A percentile compares a stretch with the other conserved stretches of the same genome.
Conservation (phyloP, 129 eudicot genomes). For the Arctium lappa region DNA sequence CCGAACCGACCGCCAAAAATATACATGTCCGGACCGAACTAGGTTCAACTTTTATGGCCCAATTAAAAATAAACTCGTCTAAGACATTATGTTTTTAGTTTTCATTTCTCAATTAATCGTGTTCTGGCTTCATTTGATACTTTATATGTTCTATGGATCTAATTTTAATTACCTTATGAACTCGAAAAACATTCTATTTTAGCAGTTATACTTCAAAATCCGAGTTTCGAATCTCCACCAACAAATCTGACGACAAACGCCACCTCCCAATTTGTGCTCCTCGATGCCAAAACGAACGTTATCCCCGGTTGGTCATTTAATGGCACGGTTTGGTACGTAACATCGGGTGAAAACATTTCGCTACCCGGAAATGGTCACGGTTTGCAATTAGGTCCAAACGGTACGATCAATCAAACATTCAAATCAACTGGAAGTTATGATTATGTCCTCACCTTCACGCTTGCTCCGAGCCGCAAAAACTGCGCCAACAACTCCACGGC, state of each 20-base stretch:
- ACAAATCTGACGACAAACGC: slow-evolving; percentile 28
- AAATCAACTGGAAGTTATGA: slow-evolving; percentile 12
- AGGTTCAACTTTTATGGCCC: no score
- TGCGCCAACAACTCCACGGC: slow-evolving; percentile 28
- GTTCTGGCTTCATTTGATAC: no score
- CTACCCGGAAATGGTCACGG: slow-evolving; percentile 38
- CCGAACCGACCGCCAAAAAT: no score
- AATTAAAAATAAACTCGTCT: no score
- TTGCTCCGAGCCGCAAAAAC: slow-evolving; percentile 14
- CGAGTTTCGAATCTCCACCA: slow-evolving; percentile 31
- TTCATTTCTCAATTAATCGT: no score
- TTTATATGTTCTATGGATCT: background rate
- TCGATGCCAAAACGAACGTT: slow-evolving; percentile 17
- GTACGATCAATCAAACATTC: slow-evolving; percentile 43
- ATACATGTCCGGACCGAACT: no score
- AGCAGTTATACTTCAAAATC: slow-evolving; percentile 28
- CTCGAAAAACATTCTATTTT: background rate
- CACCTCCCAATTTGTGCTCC: slow-evolving; percentile 33
- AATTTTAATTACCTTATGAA: background rate
- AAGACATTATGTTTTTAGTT: background rate
- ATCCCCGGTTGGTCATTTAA: slow-evolving; percentile 43
- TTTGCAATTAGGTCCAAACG: slow-evolving; percentile 41
- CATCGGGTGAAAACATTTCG: slow-evolving; percentile 18
- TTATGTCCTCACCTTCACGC: slow-evolving; percentile 39
- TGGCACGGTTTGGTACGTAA: slow-evolving; percentile 33